Evolutionary conservation across 352 stramenopile genomes (phyloP), one percentile per base, ranked within the genome.

Genomic region (Discostella stelligera): DNA sequence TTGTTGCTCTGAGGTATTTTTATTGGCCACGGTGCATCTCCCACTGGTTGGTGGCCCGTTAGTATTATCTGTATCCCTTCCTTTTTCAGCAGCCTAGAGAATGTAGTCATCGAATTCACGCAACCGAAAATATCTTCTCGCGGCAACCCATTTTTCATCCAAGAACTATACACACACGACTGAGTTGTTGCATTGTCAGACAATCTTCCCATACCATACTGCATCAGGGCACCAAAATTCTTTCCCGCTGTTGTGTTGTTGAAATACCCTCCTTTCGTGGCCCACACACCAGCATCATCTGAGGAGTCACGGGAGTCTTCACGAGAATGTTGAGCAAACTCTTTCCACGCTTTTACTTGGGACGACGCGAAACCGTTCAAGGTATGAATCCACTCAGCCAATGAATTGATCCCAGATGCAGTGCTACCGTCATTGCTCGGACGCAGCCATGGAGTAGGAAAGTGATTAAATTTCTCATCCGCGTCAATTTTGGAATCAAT

Each of bases 121-220:
- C 73, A 60, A 25, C 46, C 52, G 44, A 76, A 67, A 44, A 86
- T 64, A 46, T 89, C 86, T 20, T 65, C 48, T 25, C 59, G 66
- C 21, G 86, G 86, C 77, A 89, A 85, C 30, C 84, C 86, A 68
- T 83, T 58, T 8, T 73, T 39, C 64, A 85, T 74, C 77, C 86
- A 92, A 54, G 70, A 81, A 25, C 81, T 86, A 55, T 92, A 92
- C 1, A 92, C 76, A 54, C 89, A 75, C 10, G 84, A 88, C 20
- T 83, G 71, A 76, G 87, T 90, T 54, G 72, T 82, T 58, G 66
- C 25, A 32, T 66, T 37, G 72, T 77, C 70, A 9, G 86, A 77
- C 46, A 84, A 70, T 63, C 74, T 89, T 25, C 80, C 80, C 86
- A 84, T 84, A n/a, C 77, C 84, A 78, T 90, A 92, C 68, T 92